Conservation (phyloP, 2,329 filamentous ascomycete species). For the Sordariomycetes sp. region DNA sequence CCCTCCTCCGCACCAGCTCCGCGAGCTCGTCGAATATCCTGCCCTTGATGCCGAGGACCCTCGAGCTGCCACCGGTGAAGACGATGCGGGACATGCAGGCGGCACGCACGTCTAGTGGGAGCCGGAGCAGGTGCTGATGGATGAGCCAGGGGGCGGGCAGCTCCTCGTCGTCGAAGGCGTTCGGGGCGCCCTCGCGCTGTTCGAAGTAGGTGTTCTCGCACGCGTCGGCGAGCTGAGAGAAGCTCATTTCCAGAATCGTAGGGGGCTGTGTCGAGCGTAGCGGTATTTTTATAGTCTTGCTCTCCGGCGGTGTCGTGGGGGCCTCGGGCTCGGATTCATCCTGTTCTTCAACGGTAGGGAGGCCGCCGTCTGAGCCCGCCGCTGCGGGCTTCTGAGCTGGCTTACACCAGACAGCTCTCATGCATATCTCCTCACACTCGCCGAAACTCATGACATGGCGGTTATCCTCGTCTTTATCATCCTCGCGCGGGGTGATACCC, state of each 20-base stretch:
- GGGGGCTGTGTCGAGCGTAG: slow-evolving; percentile 37
- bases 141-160: slow-evolving; percentile 66
- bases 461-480: slow-evolving; percentile 11
- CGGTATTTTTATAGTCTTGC: slow-evolving; percentile 26
- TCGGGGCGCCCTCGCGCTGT: slow-evolving; percentile 28
- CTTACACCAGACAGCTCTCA: slow-evolving; percentile 67
- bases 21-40: slow-evolving; percentile 69
- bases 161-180: slow-evolving; percentile 76
- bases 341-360: slow-evolving; percentile 46
- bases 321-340: slow-evolving; percentile 35
- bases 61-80: slow-evolving; percentile 72
- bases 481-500: slow-evolving; percentile 8
- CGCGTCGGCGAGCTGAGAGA: slow-evolving; percentile 60
- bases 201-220: slow-evolving; percentile 69
- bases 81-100: slow-evolving; percentile 83
- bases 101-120: slow-evolving; percentile 74
- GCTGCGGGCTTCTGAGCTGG: not conserved
- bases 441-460: slow-evolving; percentile 51
- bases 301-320: slow-evolving; percentile 9
- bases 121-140: slow-evolving; percentile 61
- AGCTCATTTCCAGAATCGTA: slow-evolving; percentile 52
- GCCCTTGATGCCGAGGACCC: slow-evolving; percentile 67
- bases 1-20: slow-evolving; percentile 51
- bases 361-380: slow-evolving; percentile 19
- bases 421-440: slow-evolving; percentile 71